Percentiles rank a stretch among this genome's conserved stretches.
phyloP scores from a whole-genome alignment of 495 filamentous ascomycete species.

The Antarctomyces pellizariae region DNA sequence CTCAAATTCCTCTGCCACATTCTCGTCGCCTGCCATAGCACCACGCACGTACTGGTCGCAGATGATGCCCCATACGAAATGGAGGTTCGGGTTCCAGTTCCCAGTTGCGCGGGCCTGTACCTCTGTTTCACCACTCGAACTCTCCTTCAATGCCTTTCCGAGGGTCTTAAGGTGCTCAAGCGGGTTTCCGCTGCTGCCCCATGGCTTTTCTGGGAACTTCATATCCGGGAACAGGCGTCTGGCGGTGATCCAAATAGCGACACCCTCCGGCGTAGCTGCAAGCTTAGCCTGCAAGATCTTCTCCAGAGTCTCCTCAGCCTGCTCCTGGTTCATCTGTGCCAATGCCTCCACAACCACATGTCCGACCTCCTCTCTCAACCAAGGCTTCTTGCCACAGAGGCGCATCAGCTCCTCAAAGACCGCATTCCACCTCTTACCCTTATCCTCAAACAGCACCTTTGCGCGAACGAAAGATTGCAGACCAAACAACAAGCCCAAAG shows the following conservation, averaged over 20 bases:
- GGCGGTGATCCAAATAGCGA: slow-evolving; percentile 65
- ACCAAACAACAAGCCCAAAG: slow-evolving; percentile 70
- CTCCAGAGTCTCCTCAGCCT: slow-evolving; percentile 35
- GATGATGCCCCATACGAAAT: slow-evolving; percentile 74
- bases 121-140: slow-evolving; percentile 26
- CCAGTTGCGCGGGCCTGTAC: slow-evolving; percentile 28
- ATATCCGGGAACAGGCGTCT: slow-evolving; percentile 37
- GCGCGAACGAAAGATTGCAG: slow-evolving; percentile 66
- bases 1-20: slow-evolving; percentile 28
- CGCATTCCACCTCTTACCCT: slow-evolving; percentile 31
- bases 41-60: slow-evolving; percentile 24
- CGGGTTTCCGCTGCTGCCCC: slow-evolving; percentile 45
- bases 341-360: slow-evolving; percentile 37
- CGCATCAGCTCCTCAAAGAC: slow-evolving; percentile 34
- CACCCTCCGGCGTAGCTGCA: slow-evolving; percentile 58
- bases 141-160: slow-evolving; percentile 58
- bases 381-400: slow-evolving; percentile 42
- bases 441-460: slow-evolving; percentile 36
- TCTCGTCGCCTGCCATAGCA: slow-evolving; percentile 14
- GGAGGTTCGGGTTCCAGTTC: slow-evolving; percentile 53
- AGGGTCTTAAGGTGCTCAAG: slow-evolving; percentile 41
- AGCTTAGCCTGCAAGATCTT: slow-evolving; percentile 36
- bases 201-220: slow-evolving; percentile 40
- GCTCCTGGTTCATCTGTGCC: slow-evolving; percentile 23
- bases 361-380: slow-evolving; percentile 74